These are phyloP conservation scores for Sporobolomyces roseus DNA, from an alignment of 768 basidiomycete genomes.

Conservation along the genomic window DNA sequence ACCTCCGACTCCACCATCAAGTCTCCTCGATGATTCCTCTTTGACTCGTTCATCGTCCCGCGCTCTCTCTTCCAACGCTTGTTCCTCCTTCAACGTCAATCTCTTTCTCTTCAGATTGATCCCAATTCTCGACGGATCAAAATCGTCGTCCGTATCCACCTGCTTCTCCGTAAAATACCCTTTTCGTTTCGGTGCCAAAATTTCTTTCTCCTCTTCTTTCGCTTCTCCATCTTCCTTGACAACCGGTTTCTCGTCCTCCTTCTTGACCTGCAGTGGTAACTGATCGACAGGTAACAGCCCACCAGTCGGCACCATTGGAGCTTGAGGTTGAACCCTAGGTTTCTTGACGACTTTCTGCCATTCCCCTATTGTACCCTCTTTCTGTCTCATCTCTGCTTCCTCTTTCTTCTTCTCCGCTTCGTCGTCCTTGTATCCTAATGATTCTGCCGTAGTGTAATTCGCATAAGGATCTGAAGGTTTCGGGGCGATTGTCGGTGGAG, in stretches of 20 bases:
- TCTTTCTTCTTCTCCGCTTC: constrained; percentile 66
- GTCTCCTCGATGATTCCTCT: background rate
- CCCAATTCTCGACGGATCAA: constrained; percentile 20
- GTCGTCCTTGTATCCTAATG: constrained; percentile 73
- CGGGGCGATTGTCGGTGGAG: background rate
- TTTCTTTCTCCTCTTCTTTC: background rate
- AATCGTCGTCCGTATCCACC: constrained; percentile 10
- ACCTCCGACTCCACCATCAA: background rate
- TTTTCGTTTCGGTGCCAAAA: background rate
- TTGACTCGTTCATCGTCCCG: background rate
- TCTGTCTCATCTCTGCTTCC: constrained; percentile 53
- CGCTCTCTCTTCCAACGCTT: background rate
- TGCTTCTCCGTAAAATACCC: constrained; percentile 27
- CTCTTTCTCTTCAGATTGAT: constrained; percentile 37
- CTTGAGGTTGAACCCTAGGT: background rate
- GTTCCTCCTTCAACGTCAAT: constrained; percentile 37
- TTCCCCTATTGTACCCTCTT: constrained; percentile 35
- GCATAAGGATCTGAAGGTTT: constrained; percentile 53
- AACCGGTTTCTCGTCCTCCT: too few relatives aligned
- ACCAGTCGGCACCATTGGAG: constrained; percentile 5
- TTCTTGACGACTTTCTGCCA: constrained; percentile 30
- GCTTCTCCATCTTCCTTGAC: background rate
- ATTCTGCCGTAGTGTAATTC: constrained; percentile 83
- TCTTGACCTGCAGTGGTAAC: background rate
- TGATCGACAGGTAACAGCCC: background rate